Base-by-base conservation (phyloP, 306 rosid genomes). In the Cicer chorassanicum region DNA sequence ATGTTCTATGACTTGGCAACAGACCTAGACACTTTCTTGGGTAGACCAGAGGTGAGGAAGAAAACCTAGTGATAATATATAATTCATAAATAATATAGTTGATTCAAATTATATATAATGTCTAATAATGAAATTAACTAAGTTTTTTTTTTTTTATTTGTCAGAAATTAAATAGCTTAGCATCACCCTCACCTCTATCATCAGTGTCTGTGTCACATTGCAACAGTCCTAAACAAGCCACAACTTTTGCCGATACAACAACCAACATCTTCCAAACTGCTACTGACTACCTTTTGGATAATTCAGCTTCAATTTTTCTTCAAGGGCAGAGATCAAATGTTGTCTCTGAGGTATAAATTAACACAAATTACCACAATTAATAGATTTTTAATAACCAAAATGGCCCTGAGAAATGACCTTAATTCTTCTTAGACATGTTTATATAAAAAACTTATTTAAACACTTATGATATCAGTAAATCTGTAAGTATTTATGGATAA, bases 1-100 rank as follows among this genome's bases (percentile, higher is more conserved):
- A 78, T 86, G 86, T 66, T 86, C 63, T 84, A 79, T 77, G 96
- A 88, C 64, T 83, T 88, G 76, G 82, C 93, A 80, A 77, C 77
- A 68, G 96, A 88, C 60, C 43, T 86, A 38, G 89, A 88, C 21
- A 67, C 63, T 3, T 62, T 84, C 64, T 54, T 87, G 84, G 84
- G 79, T 75, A 82, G 78, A 79, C 85, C 82, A 78, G 93, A 89
- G 87, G 97, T 93, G 62, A 76, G 84, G 55, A 64, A 54, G 4
- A 53, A 57, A 81, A 13, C 12, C 4, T 29, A 29, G 36, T 29
- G 36, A 29, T 4, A 29, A 29, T 29, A 29, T 29, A 29, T 29
- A 29, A 29, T 29, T 4, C 5, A 29, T 4, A 29, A 3, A 29
- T 4, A 3, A 29, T 29, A 2, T 13, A 29, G 21, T 44, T 50